A percentile compares a stretch with the other conserved stretches of the same genome.
phyloP scores from a whole-genome alignment of 257 asterid species.

The Asclepias syriaca region DNA sequence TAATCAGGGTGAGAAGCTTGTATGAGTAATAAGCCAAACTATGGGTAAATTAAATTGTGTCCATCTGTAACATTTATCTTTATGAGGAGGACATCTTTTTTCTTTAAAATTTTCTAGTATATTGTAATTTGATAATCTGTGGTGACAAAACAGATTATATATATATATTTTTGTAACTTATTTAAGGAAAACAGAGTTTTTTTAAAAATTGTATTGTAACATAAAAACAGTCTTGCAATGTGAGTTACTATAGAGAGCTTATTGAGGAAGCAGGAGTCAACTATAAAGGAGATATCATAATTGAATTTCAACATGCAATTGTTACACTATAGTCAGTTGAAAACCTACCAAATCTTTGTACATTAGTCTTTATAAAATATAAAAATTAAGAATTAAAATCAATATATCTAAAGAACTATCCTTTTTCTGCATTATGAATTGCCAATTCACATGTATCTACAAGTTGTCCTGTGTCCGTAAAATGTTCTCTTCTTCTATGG shows the following conservation, averaged over 20 bases:
- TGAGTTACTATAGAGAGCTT: background rate
- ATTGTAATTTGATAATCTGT: background rate
- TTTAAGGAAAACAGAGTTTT: background rate
- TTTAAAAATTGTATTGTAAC: background rate
- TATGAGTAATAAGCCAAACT: background rate
- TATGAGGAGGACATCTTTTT: background rate
- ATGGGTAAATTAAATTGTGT: background rate
- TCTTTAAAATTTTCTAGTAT: background rate
- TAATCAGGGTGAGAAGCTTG: background rate
- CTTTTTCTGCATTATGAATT: background rate
- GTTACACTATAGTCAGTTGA: background rate
- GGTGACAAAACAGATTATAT: background rate
- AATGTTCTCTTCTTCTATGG: background rate
- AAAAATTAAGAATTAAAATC: background rate
- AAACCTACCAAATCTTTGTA: background rate
- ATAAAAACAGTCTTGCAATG: background rate
- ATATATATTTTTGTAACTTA: background rate
- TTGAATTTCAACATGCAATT: background rate
- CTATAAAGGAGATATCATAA: background rate
- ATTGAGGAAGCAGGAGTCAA: background rate
- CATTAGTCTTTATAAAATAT: background rate
- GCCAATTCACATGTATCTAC: background rate
- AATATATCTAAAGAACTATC: background rate
- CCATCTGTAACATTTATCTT: background rate
- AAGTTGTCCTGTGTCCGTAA: background rate